Evolutionary conservation across 2,329 filamentous ascomycete species (phyloP).

Genomic region (Trichoderma oligosporum): DNA sequence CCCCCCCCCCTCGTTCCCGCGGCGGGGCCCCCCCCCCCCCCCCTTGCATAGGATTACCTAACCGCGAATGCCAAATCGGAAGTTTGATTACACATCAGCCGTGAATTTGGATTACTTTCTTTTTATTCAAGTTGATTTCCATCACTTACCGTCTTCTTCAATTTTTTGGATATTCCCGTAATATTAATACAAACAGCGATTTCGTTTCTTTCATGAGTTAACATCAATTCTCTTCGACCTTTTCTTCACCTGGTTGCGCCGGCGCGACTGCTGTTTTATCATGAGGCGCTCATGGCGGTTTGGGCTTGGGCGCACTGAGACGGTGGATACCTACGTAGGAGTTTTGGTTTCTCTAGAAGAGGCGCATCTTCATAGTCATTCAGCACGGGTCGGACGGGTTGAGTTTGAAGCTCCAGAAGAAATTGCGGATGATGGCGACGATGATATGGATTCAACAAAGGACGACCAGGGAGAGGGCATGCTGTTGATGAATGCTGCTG

Average conservation of each 20-base stretch:
- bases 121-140: conserved; percentile 4
- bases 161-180: neutral
- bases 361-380: conserved; percentile 54
- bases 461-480: conserved; percentile 47
- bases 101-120: neutral
- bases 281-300: conserved; percentile 34
- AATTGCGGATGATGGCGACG: conserved; percentile 34
- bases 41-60: conserved; percentile 17
- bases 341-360: conserved; percentile 53
- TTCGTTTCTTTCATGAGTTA: neutral
- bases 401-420: conserved; percentile 40
- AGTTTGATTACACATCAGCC: conserved; percentile 16
- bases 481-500: conserved; percentile 50
- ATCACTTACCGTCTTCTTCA: neutral
- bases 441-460: conserved; percentile 37
- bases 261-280: conserved; percentile 19
- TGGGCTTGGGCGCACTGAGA: conserved; percentile 39
- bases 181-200: neutral
- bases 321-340: conserved; percentile 48
- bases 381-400: conserved; percentile 44
- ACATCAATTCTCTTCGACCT: neutral
- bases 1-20: no score
- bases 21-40: no score
- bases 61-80: conserved; percentile 5
- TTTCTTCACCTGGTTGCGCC: conserved; percentile 6